These are phyloP conservation scores for Ailanthus altissimus DNA, from an alignment of 345 rosid genomes.

Conservation along the genomic window DNA sequence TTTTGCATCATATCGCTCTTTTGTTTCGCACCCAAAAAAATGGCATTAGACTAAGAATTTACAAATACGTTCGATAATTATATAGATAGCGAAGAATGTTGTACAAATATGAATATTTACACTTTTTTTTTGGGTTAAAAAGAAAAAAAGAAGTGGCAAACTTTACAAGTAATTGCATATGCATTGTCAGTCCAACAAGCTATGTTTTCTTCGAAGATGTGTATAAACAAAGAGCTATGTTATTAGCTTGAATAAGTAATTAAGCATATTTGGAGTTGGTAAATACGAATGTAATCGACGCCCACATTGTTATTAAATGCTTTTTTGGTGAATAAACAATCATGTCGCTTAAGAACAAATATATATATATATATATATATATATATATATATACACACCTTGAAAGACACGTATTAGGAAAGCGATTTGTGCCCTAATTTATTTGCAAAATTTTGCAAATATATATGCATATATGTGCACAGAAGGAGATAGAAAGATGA, in stretches of 20 bases:
- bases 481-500: background rate
- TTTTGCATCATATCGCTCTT: too few relatives aligned
- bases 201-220: background rate
- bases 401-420: slow-evolving; percentile 17
- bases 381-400: background rate
- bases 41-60: too few relatives aligned
- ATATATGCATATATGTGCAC: too few relatives aligned
- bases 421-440: slow-evolving; percentile 20
- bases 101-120: too few relatives aligned
- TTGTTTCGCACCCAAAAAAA: too few relatives aligned
- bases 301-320: background rate
- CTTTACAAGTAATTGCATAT: background rate
- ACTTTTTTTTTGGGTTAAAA: too few relatives aligned
- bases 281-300: background rate
- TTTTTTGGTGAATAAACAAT: background rate
- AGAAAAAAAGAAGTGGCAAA: background rate
- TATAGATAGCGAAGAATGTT: background rate
- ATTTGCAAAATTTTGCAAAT: background rate
- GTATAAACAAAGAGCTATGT: background rate
- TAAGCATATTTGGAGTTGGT: slow-evolving; percentile 5
- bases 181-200: background rate
- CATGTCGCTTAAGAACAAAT: background rate
- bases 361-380: background rate
- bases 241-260: slow-evolving; percentile 7
- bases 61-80: background rate